These are phyloP conservation scores for Cubamyces lactineus DNA, from an alignment of 768 basidiomycete genomes.

Conservation along the genomic window DNA sequence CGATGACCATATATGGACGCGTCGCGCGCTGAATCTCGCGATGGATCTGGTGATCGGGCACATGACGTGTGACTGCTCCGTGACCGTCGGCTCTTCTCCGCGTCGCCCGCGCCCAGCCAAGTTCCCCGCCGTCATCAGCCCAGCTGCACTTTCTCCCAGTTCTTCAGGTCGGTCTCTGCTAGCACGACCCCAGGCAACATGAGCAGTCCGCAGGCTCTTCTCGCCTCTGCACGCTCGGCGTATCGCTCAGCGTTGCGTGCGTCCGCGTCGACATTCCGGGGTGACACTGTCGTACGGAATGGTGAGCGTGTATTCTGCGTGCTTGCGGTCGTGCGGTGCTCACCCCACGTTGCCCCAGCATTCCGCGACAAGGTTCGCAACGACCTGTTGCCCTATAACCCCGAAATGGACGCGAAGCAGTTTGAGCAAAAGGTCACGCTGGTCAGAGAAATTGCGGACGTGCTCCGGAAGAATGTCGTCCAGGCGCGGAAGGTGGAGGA, in stretches of 20 bases:
- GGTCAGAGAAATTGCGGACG: conserved; percentile 70
- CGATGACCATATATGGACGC: conserved; percentile 34
- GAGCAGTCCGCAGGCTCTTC: conserved; percentile 42
- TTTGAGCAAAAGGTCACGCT: conserved; percentile 60
- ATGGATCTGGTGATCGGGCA: conserved; percentile 28
- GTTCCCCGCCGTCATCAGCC: background rate
- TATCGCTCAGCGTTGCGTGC: conserved; percentile 76
- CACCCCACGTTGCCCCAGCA: conserved; percentile 46
- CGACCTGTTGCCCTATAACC: conserved; percentile 50
- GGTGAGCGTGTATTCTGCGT: conserved; percentile 27
- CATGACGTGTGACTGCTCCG: conserved; percentile 22
- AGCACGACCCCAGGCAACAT: conserved; percentile 22
- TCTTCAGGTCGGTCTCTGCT: background rate
- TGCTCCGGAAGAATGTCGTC: conserved; percentile 82
- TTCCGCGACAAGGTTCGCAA: conserved; percentile 70
- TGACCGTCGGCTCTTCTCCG: background rate
- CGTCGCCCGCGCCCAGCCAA: background rate
- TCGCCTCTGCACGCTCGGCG: conserved; percentile 69
- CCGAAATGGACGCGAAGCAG: conserved; percentile 47
- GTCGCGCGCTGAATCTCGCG: conserved; percentile 34
- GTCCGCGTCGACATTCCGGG: conserved; percentile 66
- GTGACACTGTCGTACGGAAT: conserved; percentile 40
- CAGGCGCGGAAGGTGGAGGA: conserved; percentile 63
- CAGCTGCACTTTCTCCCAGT: background rate
- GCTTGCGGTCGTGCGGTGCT: conserved; percentile 16